Base-by-base conservation (phyloP, 139 green algal genomes). In the Ettlia oleoabundans region DNA sequence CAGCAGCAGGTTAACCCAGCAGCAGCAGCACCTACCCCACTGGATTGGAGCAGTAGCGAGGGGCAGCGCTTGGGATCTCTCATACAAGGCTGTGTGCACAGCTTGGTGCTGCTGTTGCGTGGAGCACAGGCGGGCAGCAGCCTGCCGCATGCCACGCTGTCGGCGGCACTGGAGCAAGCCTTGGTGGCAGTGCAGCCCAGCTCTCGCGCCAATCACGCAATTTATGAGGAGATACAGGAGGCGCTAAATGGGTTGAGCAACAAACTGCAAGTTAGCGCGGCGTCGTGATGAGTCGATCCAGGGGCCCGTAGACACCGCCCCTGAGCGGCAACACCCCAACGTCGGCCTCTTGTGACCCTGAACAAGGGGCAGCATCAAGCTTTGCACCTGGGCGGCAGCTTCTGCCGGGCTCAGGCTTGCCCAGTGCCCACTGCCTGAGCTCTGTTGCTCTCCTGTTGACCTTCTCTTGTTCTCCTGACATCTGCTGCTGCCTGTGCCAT, bases 61-160 rank as follows among this genome's bases (percentile, higher is more conserved):
- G 79, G 68, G 18, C 79, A 62, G n/a, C 79, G n/a, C 33, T 40
- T 86, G 76, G 63, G 30, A 1, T 19, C 32, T 1, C 51, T 83
- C 35, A 79, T 86, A 33, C n/a, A 82, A 53, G 74, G 73, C 37
- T 81, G 71, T 42, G 67, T 83, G 62, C 69, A 67, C 37, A 82
- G 47, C 76, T 47, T 87, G 65, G 37, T 78, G 70, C 47, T 84
- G 83, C 74, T 87, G 65, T 76, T 84, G 76, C 65, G 41, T n/a
- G 83, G 83, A 22, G 41, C 63, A 15, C 43, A 8, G 22, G 24
- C 28, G 9, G 62, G 43, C 24, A 38, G 33, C 24, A 24, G 6
- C 13, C 76, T 81, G 66, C 77, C 83, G 2, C 19, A 15, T 0
- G 21, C 51, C 13, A 38, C 51, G 30, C 65, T 87, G 28, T 33